Conservation (phyloP, 2,329 filamentous ascomycete genomes). For the Botryosphaeria agaves region DNA sequence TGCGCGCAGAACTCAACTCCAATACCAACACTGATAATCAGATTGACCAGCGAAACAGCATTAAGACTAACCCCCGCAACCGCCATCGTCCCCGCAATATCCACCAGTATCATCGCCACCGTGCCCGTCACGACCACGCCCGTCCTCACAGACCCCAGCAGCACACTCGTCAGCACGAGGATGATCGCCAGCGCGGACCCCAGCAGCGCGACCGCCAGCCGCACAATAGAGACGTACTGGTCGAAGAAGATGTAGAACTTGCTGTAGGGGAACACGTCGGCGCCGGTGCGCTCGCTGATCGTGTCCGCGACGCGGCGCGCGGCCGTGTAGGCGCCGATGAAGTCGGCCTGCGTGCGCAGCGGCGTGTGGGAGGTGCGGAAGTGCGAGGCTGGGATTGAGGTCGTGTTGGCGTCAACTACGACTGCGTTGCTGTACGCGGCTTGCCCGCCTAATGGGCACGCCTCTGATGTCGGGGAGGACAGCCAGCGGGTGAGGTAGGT, state of each 20-base stretch:
- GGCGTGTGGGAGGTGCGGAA: conserved; percentile 86
- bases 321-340: conserved; percentile 77
- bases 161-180: conserved; percentile 57
- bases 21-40: conserved; percentile 95
- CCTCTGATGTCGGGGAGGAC: conserved; percentile 56
- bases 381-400: conserved; percentile 64
- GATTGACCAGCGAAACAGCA: conserved; percentile 84
- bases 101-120: conserved; percentile 82
- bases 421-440: conserved; percentile 77
- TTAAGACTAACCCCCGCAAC: conserved; percentile 79
- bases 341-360: conserved; percentile 74
- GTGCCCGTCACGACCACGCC: conserved; percentile 70
- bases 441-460: conserved; percentile 76
- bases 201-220: conserved; percentile 61
- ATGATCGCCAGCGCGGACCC: conserved; percentile 75
- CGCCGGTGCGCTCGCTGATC: conserved; percentile 51
- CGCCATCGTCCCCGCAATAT: conserved; percentile 93
- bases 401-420: conserved; percentile 50
- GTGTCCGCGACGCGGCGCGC: conserved; percentile 74
- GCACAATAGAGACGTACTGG: conserved; percentile 76
- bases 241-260: conserved; percentile 99
- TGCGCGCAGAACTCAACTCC: conserved; percentile 96
- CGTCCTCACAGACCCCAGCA: conserved; percentile 72
- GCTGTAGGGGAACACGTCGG: conserved; percentile 88
- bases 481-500: conserved; percentile 76